Conservation (phyloP, 1,284 basidiomycete genomes). For the Puccinia hordei region DNA sequence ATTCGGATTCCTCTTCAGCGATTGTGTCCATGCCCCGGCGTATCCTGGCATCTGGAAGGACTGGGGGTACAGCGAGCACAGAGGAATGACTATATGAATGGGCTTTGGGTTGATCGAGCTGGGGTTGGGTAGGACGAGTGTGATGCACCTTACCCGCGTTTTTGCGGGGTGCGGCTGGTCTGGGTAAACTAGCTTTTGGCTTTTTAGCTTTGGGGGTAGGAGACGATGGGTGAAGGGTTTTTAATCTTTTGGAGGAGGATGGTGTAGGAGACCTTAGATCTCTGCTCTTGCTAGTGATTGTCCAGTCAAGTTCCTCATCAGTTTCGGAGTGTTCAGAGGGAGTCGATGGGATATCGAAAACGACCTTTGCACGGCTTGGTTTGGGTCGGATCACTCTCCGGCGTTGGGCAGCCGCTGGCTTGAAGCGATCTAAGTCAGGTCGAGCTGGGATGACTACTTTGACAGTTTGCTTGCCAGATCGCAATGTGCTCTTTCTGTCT, state of each 20-base stretch:
- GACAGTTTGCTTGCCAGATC: background rate
- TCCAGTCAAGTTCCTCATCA: background rate
- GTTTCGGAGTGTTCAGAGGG: background rate
- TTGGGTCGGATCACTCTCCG: no score
- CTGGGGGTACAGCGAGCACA: no score
- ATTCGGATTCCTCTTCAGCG: no score
- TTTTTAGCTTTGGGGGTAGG: background rate
- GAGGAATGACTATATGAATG: no score
- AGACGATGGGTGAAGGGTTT: background rate
- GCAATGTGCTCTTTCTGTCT: background rate
- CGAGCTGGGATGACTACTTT: background rate
- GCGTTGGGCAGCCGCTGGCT: background rate
- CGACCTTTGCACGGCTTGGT: no score
- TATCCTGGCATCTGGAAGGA: no score
- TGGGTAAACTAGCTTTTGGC: background rate
- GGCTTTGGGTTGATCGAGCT: no score
- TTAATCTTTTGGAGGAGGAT: background rate
- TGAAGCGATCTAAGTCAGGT: background rate
- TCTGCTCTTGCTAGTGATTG: background rate
- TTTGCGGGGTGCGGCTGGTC: background rate
- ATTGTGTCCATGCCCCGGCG: no score
- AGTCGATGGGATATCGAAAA: no score
- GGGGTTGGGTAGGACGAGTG: no score
- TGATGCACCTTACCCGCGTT: background rate
- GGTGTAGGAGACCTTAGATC: background rate